Evolutionary conservation across 2,329 filamentous ascomycete genomes (phyloP), one percentile per base, ranked within the genome.

Genomic region (Aureobasidium mangrovei): DNA sequence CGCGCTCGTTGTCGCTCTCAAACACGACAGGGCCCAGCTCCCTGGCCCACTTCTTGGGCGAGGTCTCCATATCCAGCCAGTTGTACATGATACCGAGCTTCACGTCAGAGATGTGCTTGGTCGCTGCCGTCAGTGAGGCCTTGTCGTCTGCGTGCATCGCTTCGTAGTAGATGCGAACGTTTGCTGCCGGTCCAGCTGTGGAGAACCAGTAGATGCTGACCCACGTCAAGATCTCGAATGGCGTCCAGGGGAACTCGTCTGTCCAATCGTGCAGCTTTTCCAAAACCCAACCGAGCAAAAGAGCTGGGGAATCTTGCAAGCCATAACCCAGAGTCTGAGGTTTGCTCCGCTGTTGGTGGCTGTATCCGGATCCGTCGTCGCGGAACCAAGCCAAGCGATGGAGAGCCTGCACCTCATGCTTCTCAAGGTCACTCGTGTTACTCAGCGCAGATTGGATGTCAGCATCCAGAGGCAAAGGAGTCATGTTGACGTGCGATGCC

Each of bases 181-280:
- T 82, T 0, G 86, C 84, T 1, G 81, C 82, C 0, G 86, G 83
- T 0, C 87, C 86, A 1, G 85, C 83, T 0, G 72, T 77, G 7
- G 80, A 83, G 69, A 89, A 89, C 64, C 78, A 81, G 65, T 91
- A 91, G 39, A 91, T 77, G 47, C 76, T 80, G 1, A 90, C 69
- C 87, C 86, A 91, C 0, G 82, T 87, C 31, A 88, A 69, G 7
- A 91, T 77, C 69, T 91, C 86, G 53, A 90, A 85, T 57, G 88
- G 82, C 0, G 80, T 84, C 86, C 86, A 91, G 0, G 78, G 71
- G 63, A 89, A 89, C 0, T 62, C 62, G 61, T 91, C 86, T 0
- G 81, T 81, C 87, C 87, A 91, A 61, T 86, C 83, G 60, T 84
- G 80, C 38, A 91, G 70, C 65, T 91, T 91, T 69, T 91, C 88